phyloP scores from a whole-genome alignment of 495 filamentous ascomycete genomes.

The Durotheca rogersii region DNA sequence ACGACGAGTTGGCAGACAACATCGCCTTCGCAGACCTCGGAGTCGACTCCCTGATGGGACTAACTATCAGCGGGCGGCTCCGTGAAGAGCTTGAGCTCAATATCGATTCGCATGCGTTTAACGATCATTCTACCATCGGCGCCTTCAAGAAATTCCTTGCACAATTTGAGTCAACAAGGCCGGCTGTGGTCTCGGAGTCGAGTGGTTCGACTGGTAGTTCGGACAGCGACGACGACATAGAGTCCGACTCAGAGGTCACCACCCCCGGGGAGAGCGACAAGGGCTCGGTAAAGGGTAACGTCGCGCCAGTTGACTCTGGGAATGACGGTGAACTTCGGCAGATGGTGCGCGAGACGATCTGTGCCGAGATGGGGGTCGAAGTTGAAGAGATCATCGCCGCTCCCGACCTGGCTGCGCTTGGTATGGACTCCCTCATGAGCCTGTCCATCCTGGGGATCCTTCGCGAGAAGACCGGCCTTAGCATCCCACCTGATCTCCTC shows the following conservation, averaged over 20 bases:
- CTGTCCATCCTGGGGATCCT: constrained; percentile 56
- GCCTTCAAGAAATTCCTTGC: constrained; percentile 60
- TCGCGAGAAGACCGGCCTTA: constrained; percentile 57
- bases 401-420: constrained; percentile 54
- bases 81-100: constrained; percentile 59
- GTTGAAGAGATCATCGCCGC: constrained; percentile 60
- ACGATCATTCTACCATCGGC: constrained; percentile 56
- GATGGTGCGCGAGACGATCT: constrained; percentile 59
- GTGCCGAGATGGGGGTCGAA: constrained; percentile 67
- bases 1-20: constrained; percentile 59
- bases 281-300: constrained; percentile 44
- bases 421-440: constrained; percentile 62
- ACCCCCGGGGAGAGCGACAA: constrained; percentile 50
- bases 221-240: constrained; percentile 46
- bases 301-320: constrained; percentile 28
- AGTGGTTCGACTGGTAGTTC: constrained; percentile 37
- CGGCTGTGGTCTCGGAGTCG: constrained; percentile 33
- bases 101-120: constrained; percentile 55
- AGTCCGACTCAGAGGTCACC: constrained; percentile 50
- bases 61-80: constrained; percentile 55
- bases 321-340: constrained; percentile 48
- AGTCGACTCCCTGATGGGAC: constrained; percentile 61
- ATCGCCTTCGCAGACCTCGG: constrained; percentile 58
- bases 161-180: constrained; percentile 45
- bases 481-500: constrained; percentile 51